Evolutionary conservation across 2,329 filamentous ascomycete genomes (phyloP).

Genomic region (Talaromyces islandicus): DNA sequence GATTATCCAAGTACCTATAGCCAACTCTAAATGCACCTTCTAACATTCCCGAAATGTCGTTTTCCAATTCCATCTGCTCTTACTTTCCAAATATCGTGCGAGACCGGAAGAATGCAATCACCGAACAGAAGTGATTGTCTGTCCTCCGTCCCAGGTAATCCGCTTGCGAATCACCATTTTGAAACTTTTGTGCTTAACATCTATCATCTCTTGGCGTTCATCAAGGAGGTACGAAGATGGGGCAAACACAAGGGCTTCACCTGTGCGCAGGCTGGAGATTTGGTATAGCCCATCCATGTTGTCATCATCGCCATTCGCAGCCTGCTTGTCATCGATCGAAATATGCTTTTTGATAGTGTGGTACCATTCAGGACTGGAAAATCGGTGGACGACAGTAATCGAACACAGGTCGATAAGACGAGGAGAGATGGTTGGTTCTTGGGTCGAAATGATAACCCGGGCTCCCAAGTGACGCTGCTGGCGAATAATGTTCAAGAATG

Average conservation of each 20-base stretch:
- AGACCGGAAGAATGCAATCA: background rate
- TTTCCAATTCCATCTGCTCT: background rate
- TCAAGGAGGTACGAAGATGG: constrained; percentile 17
- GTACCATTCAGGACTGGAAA: constrained; percentile 62
- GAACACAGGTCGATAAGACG: constrained; percentile 65
- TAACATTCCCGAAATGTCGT: background rate
- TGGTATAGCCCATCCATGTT: constrained; percentile 13
- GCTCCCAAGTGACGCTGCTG: constrained; percentile 64
- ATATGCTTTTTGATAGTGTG: constrained; percentile 42
- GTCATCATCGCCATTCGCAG: background rate
- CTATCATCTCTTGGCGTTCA: constrained; percentile 8
- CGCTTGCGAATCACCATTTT: constrained; percentile 18
- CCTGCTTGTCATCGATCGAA: constrained; percentile 22
- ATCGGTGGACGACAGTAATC: constrained; percentile 66
- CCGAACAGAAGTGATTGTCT: constrained; percentile 16
- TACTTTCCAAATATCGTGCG: background rate
- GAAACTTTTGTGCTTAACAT: constrained; percentile 16
- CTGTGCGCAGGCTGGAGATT: constrained; percentile 18
- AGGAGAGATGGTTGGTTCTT: constrained; percentile 68
- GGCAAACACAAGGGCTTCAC: constrained; percentile 21
- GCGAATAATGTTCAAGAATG: constrained; percentile 58
- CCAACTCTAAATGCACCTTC: background rate
- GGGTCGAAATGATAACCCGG: constrained; percentile 66
- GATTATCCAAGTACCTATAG: background rate
- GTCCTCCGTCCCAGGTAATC: constrained; percentile 20